Conservation (phyloP, 2,329 filamentous ascomycete species). For the Zasmidium citrigriseum region DNA sequence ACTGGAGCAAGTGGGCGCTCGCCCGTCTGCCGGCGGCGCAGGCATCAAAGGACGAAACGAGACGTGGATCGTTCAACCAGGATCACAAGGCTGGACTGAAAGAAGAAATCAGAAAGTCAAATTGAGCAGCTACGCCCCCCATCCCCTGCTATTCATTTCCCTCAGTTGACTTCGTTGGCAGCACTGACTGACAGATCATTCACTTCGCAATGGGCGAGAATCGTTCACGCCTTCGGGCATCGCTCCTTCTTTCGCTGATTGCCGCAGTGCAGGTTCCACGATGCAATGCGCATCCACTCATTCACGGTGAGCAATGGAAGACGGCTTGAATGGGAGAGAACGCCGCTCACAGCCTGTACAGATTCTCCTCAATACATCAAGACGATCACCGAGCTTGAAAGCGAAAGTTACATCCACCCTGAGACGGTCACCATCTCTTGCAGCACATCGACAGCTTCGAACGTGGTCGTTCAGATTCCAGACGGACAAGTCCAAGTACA, state of each 20-base stretch:
- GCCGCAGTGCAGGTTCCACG: constrained; percentile 26
- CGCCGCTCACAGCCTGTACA: not conserved
- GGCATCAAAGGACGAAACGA: constrained; percentile 19
- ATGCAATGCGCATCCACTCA: constrained; percentile 27
- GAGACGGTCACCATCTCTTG: constrained; percentile 7
- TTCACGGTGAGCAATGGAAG: constrained; percentile 9
- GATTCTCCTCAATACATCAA: not conserved
- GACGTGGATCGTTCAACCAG: constrained; percentile 15
- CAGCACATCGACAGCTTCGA: not conserved
- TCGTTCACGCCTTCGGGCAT: constrained; percentile 16
- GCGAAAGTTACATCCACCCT: not conserved
- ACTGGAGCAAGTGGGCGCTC: constrained; percentile 13
- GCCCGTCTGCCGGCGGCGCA: constrained; percentile 20
- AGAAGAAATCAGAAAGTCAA: constrained; percentile 21
- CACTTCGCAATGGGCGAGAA: constrained; percentile 19
- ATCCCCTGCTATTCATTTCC: constrained; percentile 18
- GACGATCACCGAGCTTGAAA: constrained; percentile 1
- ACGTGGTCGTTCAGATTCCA: constrained; percentile 5
- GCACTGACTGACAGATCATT: constrained; percentile 24
- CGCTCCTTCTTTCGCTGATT: constrained; percentile 30
- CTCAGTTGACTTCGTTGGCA: constrained; percentile 19
- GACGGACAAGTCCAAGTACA: constrained; percentile 1
- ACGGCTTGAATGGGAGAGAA: not conserved
- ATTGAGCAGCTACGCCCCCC: constrained; percentile 26
- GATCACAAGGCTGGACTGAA: constrained; percentile 21